Base-by-base conservation (phyloP, 768 basidiomycete genomes). In the Hygrophoropsis aurantiaca region DNA sequence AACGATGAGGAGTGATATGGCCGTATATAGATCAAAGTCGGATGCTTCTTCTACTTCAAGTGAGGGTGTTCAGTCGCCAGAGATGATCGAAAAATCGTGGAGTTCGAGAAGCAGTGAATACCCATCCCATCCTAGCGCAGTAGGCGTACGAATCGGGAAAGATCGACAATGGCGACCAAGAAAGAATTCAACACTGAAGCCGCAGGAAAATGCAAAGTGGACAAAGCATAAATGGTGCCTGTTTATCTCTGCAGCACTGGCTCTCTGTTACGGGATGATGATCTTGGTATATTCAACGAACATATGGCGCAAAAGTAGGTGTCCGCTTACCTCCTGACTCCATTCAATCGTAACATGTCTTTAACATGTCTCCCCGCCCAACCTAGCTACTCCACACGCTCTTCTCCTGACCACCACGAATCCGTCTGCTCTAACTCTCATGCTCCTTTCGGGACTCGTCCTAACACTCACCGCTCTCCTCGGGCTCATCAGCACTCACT, bases 211-310 rank as follows among this genome's bases (percentile, higher is more conserved):
- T 11, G 72, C 69, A 26, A 55, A 64, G n/a, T 87, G 86, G 86
- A 81, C 80, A 13, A 44, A 49, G n/a, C 75, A 75, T 58, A 88
- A 86, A 62, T 83, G 80, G 79, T 73, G 70, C 21, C 62, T 87
- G 34, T 57, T 85, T 15, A 39, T 80, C 13, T 85, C 84, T 3
- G 71, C 82, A 4, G 61, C 67, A 20, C 70, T 71, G 7, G 76
- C 86, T 36, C 76, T 87, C 43, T 60, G 60, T 0, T 84, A 79
- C 62, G 82, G 83, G 2, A 52, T 72, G 4, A 71, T 65, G 2
- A 78, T 76, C 2, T 62, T 87, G 45, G 60, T 73, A 6, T 78
- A 72, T 52, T 73, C 78, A 0, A 55, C 84, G 16, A 63, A 77
- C 59, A 83, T 82, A 2, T 84, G 84, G 80, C 80, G 80, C 60